These are phyloP conservation scores for Paramecium bursaria DNA, from an alignment of 73 alveolate species.

Conservation along the genomic window DNA sequence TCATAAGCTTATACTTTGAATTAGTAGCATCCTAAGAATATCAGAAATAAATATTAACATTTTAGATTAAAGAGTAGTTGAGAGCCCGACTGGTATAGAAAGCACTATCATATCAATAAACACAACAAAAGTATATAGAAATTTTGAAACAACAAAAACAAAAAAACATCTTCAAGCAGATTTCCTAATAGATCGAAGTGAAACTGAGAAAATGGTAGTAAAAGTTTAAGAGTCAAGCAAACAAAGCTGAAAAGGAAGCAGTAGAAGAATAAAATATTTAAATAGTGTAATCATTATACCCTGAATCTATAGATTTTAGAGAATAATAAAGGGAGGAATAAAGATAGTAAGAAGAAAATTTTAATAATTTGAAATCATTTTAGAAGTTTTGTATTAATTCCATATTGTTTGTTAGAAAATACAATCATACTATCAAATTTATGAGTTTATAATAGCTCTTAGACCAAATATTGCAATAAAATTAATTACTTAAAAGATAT, in stretches of 20 bases:
- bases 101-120: constrained; percentile 14
- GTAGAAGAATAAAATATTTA: no score
- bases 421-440: constrained; percentile 13
- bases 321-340: not conserved
- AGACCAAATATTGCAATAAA: constrained; percentile 37
- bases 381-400: not conserved
- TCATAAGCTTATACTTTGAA: constrained; percentile 39
- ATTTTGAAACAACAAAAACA: not conserved
- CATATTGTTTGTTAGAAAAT: constrained; percentile 17
- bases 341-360: not conserved
- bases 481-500: constrained; percentile 14
- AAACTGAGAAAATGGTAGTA: not conserved
- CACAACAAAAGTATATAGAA: constrained; percentile 7
- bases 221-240: no score
- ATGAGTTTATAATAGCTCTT: constrained; percentile 1
- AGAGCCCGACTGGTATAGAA: constrained; percentile 27
- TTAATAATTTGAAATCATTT: no score
- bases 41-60: not conserved
- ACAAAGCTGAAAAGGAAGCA: no score
- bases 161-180: not conserved
- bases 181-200: not conserved
- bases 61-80: not conserved
- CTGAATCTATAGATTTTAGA: not conserved
- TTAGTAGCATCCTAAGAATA: not conserved
- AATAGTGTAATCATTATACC: not conserved